Evolutionary conservation across 164 flowering plant species (phyloP).

Genomic region (Tetracentron sinense): DNA sequence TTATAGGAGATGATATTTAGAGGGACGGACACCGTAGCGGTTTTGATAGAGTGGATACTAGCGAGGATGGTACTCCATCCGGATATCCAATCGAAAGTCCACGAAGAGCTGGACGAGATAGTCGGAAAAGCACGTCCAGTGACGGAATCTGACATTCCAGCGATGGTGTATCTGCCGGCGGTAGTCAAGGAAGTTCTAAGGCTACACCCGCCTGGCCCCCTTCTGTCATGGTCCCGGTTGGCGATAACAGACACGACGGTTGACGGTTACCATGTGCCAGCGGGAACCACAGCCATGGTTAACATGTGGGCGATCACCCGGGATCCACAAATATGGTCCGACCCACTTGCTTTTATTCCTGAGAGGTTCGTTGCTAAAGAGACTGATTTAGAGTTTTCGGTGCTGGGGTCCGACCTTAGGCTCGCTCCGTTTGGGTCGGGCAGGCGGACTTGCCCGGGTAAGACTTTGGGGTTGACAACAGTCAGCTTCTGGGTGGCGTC

Average conservation of each 20-base stretch:
- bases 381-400: slow-evolving; percentile 32
- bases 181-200: slow-evolving; percentile 60
- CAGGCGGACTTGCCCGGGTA: slow-evolving; percentile 57
- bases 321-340: slow-evolving; percentile 47
- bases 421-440: slow-evolving; percentile 76
- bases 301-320: slow-evolving; percentile 39
- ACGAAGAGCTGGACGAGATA: slow-evolving; percentile 42
- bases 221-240: slow-evolving; percentile 64
- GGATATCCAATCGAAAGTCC: slow-evolving; percentile 46
- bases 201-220: slow-evolving; percentile 75
- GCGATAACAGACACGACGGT: slow-evolving; percentile 25
- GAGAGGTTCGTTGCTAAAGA: slow-evolving; percentile 37
- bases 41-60: slow-evolving; percentile 63
- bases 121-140: slow-evolving; percentile 44
- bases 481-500: slow-evolving; percentile 56
- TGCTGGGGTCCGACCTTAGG: slow-evolving; percentile 53
- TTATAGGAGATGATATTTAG: slow-evolving; percentile 75
- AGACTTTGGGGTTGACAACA: slow-evolving; percentile 46
- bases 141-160: slow-evolving; percentile 31
- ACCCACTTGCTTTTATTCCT: slow-evolving; percentile 46
- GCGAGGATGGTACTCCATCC: slow-evolving; percentile 56
- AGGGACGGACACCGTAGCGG: slow-evolving; percentile 59
- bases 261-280: slow-evolving; percentile 26
- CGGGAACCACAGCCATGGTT: slow-evolving; percentile 35
- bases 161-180: slow-evolving; percentile 38